phyloP scores from a whole-genome alignment of 441 rosid species.

The Pelargonium fulgidum region DNA sequence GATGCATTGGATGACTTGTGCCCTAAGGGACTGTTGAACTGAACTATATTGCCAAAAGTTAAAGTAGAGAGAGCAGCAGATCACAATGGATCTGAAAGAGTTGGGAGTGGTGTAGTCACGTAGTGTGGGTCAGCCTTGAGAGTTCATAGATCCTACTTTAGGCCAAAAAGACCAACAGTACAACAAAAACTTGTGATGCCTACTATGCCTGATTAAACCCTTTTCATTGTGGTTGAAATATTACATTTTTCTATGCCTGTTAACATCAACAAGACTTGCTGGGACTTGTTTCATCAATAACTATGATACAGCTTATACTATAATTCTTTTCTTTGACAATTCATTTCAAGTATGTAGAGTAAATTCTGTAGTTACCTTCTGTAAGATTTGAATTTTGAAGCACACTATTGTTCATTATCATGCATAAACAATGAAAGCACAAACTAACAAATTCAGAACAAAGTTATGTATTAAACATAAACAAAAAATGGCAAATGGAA shows the following conservation, averaged over 20 bases:
- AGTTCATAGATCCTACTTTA: not conserved
- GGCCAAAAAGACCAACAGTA: not conserved
- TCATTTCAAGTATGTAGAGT: not conserved
- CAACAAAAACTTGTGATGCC: not conserved
- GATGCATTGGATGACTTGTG: too few species aligned
- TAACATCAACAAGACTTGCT: slow-evolving; percentile 5
- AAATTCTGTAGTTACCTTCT: not conserved
- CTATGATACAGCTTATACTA: not conserved
- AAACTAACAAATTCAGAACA: too few species aligned
- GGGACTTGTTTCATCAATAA: slow-evolving; percentile 5
- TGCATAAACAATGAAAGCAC: too few species aligned
- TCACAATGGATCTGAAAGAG: not conserved
- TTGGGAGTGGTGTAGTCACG: not conserved
- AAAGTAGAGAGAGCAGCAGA: too few species aligned
- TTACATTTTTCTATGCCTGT: slow-evolving; percentile 3
- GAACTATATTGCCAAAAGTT: too few species aligned
- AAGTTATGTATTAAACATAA: too few species aligned
- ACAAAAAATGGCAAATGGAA: too few species aligned
- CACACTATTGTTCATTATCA: too few species aligned
- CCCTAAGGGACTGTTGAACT: too few species aligned
- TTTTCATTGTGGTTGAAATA: not conserved
- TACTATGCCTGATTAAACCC: slow-evolving; percentile 2
- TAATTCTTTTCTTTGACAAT: not conserved
- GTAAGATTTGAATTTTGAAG: too few species aligned
- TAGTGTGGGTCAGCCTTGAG: not conserved